phyloP scores from a whole-genome alignment of 257 asterid species.

The Fraxinus cuspidata region DNA sequence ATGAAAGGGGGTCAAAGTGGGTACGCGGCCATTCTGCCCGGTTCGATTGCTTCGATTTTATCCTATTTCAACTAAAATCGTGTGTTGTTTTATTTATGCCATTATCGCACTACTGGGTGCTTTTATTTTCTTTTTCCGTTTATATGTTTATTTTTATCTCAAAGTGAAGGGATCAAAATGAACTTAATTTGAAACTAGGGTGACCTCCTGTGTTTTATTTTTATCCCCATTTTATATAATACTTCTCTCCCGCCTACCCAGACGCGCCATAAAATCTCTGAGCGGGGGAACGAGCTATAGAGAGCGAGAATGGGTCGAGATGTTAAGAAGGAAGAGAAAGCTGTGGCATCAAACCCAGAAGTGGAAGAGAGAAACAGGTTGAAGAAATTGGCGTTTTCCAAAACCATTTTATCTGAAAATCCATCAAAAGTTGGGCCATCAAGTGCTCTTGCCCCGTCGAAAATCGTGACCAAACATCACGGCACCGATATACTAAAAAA shows the following conservation, averaged over 20 bases:
- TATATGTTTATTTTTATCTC: neutral
- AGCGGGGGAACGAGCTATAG: neutral
- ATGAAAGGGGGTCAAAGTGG: neutral
- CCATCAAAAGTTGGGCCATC: slow-evolving; percentile 39
- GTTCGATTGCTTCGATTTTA: neutral
- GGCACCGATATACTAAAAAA: slow-evolving; percentile 75
- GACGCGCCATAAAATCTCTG: neutral
- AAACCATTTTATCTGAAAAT: slow-evolving; percentile 45
- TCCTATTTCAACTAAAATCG: neutral
- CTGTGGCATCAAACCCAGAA: slow-evolving; percentile 45
- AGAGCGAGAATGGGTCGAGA: slow-evolving; percentile 46
- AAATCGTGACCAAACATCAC: slow-evolving; percentile 70
- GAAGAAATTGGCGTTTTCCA: slow-evolving; percentile 55
- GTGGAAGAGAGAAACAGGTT: slow-evolving; percentile 61
- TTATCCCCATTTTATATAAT: neutral
- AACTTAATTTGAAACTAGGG: neutral
- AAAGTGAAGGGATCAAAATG: neutral
- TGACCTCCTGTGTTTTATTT: neutral
- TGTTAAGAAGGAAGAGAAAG: slow-evolving; percentile 39
- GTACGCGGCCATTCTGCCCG: neutral
- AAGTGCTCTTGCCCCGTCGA: slow-evolving; percentile 59
- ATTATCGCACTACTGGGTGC: neutral
- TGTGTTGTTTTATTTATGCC: neutral
- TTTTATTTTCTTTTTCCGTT: neutral
- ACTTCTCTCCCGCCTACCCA: neutral